phyloP scores from a whole-genome alignment of 257 asterid species.

The Penstemon davidsonii region DNA sequence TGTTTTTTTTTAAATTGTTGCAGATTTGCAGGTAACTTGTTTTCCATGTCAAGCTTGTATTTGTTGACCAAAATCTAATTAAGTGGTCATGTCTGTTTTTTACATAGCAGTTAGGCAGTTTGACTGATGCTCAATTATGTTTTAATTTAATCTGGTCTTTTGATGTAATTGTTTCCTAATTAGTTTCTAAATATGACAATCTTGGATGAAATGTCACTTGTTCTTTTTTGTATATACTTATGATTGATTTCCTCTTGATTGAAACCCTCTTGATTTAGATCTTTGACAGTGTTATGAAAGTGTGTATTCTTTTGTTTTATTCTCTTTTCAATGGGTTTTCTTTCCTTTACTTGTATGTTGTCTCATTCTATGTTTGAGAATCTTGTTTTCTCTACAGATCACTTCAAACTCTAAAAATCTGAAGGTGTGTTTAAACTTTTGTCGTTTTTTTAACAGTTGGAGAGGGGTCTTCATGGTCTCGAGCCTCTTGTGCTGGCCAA shows the following conservation, averaged over 20 bases:
- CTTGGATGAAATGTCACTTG: constrained; percentile 1
- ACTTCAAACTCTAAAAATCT: constrained; percentile 21
- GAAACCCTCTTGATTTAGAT: constrained; percentile 14
- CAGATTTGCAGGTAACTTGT: constrained; percentile 11
- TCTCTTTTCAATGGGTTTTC: neutral
- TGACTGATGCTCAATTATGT: neutral
- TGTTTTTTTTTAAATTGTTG: constrained; percentile 13
- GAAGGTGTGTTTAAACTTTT: constrained; percentile 9
- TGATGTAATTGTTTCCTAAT: constrained; percentile 30
- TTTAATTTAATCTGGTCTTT: constrained; percentile 21
- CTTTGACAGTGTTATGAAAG: constrained; percentile 9
- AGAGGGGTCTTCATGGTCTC: constrained; percentile 74
- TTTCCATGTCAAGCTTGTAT: constrained; percentile 13
- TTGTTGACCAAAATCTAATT: constrained; percentile 22
- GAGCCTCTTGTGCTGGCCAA: constrained; percentile 73
- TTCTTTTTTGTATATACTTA: constrained; percentile 5
- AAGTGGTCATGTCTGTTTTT: neutral
- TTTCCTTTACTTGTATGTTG: neutral
- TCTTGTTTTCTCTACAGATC: constrained; percentile 9
- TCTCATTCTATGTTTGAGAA: constrained; percentile 3
- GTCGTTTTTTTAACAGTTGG: constrained; percentile 51
- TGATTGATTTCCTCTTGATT: constrained; percentile 3
- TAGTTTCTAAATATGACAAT: constrained; percentile 21
- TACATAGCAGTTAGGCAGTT: no score
- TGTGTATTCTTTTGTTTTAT: neutral